Evolutionary conservation across 805 yeast genomes (phyloP).

Genomic region (Candida vartiovaarae): DNA sequence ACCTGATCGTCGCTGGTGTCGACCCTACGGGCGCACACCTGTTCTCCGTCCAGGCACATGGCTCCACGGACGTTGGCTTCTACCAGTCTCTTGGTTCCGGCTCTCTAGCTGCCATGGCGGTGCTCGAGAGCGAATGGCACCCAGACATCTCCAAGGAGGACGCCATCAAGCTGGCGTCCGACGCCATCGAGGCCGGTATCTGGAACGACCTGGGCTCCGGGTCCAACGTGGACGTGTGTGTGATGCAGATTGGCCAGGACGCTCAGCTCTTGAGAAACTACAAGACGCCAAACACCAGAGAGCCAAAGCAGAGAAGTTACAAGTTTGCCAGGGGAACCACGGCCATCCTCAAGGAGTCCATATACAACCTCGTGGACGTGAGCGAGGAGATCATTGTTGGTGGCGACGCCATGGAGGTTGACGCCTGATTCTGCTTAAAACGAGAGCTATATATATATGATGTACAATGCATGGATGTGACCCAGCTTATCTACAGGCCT

Average conservation of each 20-base stretch:
- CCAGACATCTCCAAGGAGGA: conserved; percentile 74
- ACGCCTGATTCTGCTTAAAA: conserved; percentile 16
- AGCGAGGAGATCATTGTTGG: conserved; percentile 51
- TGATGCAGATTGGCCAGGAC: conserved; percentile 88
- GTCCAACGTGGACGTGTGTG: conserved; percentile 95
- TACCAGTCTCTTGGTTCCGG: conserved; percentile 94
- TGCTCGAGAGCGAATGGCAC: conserved; percentile 83
- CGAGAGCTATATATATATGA: too few species aligned
- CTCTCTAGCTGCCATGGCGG: conserved; percentile 97
- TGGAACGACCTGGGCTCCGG: conserved; percentile 99
- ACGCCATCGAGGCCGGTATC: conserved; percentile 95
- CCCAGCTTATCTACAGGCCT: too few species aligned
- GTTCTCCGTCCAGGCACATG: conserved; percentile 94
- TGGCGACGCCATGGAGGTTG: conserved; percentile 47
- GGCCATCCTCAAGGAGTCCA: conserved; percentile 63
- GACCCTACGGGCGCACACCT: conserved; percentile 96
- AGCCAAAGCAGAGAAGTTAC: conserved; percentile 72
- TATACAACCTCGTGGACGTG: conserved; percentile 59
- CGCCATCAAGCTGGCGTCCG: conserved; percentile 85
- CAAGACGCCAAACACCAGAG: conserved; percentile 86
- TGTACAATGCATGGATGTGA: too few species aligned
- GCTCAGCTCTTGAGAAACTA: conserved; percentile 82
- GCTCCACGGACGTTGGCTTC: conserved; percentile 93
- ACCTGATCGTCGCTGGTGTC: conserved; percentile 94
- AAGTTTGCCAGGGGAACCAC: conserved; percentile 93